Percentiles rank a stretch among this genome's conserved stretches.
Conservation (phyloP, 2,329 filamentous ascomycete species). For the Alternaria incomplexa region DNA sequence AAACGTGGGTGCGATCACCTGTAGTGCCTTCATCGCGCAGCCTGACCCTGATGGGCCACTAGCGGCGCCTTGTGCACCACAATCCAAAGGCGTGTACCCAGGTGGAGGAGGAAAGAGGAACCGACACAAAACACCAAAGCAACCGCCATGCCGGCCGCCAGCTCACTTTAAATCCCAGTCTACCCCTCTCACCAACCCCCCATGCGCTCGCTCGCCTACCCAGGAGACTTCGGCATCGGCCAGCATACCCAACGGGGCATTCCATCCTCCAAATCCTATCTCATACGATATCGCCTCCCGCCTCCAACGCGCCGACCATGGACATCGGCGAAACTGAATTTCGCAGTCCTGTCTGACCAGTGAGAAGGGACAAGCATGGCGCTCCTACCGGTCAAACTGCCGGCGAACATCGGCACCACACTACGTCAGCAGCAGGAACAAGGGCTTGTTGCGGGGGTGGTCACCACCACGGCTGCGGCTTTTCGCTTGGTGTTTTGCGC, state of each 20-base stretch:
- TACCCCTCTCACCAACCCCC: neutral
- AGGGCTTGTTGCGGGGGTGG: conserved; percentile 24
- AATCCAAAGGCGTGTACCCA: neutral
- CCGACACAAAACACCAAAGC: neutral
- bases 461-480: conserved; percentile 1
- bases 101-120: neutral
- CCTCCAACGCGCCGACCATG: neutral
- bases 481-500: conserved; percentile 5
- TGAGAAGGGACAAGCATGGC: conserved; percentile 6
- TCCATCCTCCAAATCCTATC: neutral
- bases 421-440: conserved; percentile 24
- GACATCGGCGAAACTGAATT: conserved; percentile 1
- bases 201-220: neutral
- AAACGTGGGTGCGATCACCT: neutral
- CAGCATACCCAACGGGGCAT: conserved; percentile 8
- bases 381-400: conserved; percentile 17
- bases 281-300: conserved; percentile 2
- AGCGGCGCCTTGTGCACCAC: neutral
- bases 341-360: neutral
- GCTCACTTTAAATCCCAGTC: conserved; percentile 9
- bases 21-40: neutral
- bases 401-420: conserved; percentile 33
- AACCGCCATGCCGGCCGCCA: neutral
- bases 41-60: neutral
- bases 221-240: conserved; percentile 5